Percentiles rank a stretch among this genome's conserved stretches.
Conservation (phyloP, 2,329 filamentous ascomycete genomes). For the Colletotrichum sp. region DNA sequence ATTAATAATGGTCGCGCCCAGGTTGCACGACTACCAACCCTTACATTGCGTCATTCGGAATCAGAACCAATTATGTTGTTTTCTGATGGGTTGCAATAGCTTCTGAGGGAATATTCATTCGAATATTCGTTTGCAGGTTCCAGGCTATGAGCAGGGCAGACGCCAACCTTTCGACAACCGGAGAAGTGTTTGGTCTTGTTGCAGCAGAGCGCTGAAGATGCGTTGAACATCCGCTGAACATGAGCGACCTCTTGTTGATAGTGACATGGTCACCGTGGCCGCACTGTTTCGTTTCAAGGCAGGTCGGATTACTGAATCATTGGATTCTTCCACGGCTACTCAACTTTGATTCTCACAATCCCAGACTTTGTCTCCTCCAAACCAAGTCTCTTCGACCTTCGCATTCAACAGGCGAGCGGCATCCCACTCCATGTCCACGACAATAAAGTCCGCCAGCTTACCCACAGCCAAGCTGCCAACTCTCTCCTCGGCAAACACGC, state of each 20-base stretch:
- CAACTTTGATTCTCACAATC: background rate
- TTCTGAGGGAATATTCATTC: background rate
- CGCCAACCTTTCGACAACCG: background rate
- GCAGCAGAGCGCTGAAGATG: background rate
- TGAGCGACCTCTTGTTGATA: background rate
- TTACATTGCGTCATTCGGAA: background rate
- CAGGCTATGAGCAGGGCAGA: background rate
- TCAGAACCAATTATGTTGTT: background rate
- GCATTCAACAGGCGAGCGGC: conserved; percentile 51
- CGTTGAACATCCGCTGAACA: background rate
- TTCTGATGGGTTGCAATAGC: background rate
- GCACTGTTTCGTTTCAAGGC: background rate
- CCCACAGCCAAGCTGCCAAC: conserved; percentile 58
- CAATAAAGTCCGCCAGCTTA: conserved; percentile 62
- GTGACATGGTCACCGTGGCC: background rate
- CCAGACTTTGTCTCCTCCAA: conserved; percentile 48
- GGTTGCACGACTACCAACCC: background rate
- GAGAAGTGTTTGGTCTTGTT: background rate
- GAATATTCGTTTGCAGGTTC: background rate
- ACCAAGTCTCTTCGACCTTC: conserved; percentile 58
- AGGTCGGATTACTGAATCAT: background rate
- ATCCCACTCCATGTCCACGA: conserved; percentile 55
- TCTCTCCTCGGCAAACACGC: conserved; percentile 60
- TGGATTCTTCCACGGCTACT: background rate
- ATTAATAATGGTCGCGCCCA: background rate